phyloP scores from a whole-genome alignment of 2,329 filamentous ascomycete genomes.

The Penicillium verrucosum region DNA sequence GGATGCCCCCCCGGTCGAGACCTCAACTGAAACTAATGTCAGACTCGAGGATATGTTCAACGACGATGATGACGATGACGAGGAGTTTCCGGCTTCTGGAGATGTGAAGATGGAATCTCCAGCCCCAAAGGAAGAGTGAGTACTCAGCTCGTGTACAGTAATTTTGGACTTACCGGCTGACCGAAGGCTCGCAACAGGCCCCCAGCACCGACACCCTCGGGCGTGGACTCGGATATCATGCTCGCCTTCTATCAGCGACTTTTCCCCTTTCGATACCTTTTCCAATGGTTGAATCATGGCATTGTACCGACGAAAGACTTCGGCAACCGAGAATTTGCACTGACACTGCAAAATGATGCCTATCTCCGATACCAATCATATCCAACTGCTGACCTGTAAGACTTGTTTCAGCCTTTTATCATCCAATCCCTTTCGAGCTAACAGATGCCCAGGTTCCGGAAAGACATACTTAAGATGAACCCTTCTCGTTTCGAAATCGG shows the following conservation, averaged over 20 bases:
- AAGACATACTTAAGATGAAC: constrained; percentile 82
- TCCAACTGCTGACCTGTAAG: constrained; percentile 61
- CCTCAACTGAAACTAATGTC: constrained; percentile 26
- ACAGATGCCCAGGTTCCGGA: constrained; percentile 65
- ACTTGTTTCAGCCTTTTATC: constrained; percentile 1
- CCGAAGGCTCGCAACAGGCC: constrained; percentile 22
- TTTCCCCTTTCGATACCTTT: constrained; percentile 90
- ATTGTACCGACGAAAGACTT: constrained; percentile 84
- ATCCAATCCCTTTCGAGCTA: background rate
- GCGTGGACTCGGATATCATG: constrained; percentile 79
- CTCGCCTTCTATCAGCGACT: constrained; percentile 91
- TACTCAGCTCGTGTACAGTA: background rate
- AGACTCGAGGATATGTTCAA: constrained; percentile 60
- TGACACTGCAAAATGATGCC: constrained; percentile 87
- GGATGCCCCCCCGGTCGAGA: constrained; percentile 36
- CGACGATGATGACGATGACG: constrained; percentile 52
- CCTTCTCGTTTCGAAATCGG: constrained; percentile 97
- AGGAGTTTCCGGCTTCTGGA: constrained; percentile 55
- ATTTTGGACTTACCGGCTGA: constrained; percentile 11
- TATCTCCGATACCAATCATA: constrained; percentile 91
- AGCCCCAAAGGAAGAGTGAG: constrained; percentile 40
- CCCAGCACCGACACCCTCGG: constrained; percentile 39
- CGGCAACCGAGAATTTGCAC: constrained; percentile 89
- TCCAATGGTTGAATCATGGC: constrained; percentile 97
- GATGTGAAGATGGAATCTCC: constrained; percentile 43